Percentiles rank a stretch among this genome's conserved stretches.
Conservation (phyloP, 2,329 filamentous ascomycete genomes). For the Microcyclosporella mali region DNA sequence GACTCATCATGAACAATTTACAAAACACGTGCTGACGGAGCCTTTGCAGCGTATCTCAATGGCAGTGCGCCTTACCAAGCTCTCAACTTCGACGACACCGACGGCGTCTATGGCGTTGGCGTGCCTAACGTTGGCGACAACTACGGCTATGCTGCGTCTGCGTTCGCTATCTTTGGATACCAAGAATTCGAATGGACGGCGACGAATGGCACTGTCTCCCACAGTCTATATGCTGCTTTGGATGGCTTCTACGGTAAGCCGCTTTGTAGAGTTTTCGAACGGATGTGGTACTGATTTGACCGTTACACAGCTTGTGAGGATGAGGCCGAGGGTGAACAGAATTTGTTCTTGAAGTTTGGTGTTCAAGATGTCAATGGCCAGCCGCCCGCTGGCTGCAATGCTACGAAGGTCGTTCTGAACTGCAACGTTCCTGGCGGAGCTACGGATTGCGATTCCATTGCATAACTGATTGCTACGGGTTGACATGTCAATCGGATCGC, state of each 20-base stretch:
- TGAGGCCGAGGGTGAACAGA: background rate
- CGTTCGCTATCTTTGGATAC: background rate
- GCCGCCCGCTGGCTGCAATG: conserved; percentile 4
- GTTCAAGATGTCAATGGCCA: background rate
- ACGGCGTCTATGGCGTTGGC: conserved; percentile 1
- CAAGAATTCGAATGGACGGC: conserved; percentile 9
- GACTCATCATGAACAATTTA: background rate
- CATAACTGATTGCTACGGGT: too few relatives aligned
- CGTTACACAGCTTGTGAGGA: conserved; percentile 5
- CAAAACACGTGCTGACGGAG: background rate
- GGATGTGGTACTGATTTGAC: conserved; percentile 1
- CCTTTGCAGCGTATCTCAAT: conserved; percentile 4
- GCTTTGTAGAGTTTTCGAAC: background rate
- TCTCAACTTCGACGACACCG: conserved; percentile 8
- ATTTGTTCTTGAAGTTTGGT: conserved; percentile 7
- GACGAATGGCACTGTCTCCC: conserved; percentile 1
- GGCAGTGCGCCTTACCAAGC: conserved; percentile 1
- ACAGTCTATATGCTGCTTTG: conserved; percentile 4
- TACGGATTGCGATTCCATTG: background rate
- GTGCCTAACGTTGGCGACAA: conserved; percentile 2
- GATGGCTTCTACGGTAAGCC: conserved; percentile 7
- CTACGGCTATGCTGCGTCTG: conserved; percentile 4
- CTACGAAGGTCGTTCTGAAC: conserved; percentile 3
- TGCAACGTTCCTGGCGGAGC: conserved; percentile 6
- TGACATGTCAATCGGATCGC: too few relatives aligned